Conservation (phyloP, 495 filamentous ascomycete species). For the Hypoxylon fuscum region DNA sequence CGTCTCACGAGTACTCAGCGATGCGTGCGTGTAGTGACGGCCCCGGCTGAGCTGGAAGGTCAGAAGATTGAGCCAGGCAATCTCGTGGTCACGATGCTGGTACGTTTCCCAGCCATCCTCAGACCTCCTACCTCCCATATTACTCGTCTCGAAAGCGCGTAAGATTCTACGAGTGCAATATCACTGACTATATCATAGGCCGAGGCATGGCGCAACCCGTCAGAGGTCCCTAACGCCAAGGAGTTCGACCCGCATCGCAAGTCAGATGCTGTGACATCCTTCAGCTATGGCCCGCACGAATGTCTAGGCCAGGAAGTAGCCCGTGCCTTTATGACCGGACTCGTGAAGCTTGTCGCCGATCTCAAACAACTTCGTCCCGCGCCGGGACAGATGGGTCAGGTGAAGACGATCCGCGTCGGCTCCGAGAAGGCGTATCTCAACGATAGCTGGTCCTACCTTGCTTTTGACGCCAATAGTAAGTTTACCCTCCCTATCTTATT, state of each 20-base stretch:
- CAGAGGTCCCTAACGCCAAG: constrained; percentile 30
- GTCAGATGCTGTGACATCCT: constrained; percentile 23
- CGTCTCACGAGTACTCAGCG: constrained; percentile 44
- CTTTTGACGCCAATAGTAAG: constrained; percentile 49
- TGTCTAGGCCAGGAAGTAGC: constrained; percentile 44
- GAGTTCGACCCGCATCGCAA: constrained; percentile 38
- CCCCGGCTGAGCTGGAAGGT: constrained; percentile 38
- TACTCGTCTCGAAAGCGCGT: neutral
- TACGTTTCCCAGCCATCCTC: no score
- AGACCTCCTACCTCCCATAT: no score
- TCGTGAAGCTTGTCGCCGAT: constrained; percentile 46
- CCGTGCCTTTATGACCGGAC: constrained; percentile 34
- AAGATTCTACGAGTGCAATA: neutral
- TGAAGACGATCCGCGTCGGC: constrained; percentile 48
- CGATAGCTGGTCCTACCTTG: constrained; percentile 52
- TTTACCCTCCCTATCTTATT: neutral
- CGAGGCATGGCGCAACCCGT: constrained; percentile 40
- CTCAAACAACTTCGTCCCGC: constrained; percentile 50
- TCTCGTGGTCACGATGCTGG: constrained; percentile 43
- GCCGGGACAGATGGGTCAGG: constrained; percentile 48
- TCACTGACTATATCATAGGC: constrained; percentile 28
- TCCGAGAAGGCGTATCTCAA: constrained; percentile 47
- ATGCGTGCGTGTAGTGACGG: constrained; percentile 39
- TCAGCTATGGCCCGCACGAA: constrained; percentile 47
- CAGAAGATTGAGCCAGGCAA: constrained; percentile 40